These are phyloP conservation scores for Fusarium sarcochroum DNA, from an alignment of 2,329 filamentous ascomycete species.

Conservation along the genomic window DNA sequence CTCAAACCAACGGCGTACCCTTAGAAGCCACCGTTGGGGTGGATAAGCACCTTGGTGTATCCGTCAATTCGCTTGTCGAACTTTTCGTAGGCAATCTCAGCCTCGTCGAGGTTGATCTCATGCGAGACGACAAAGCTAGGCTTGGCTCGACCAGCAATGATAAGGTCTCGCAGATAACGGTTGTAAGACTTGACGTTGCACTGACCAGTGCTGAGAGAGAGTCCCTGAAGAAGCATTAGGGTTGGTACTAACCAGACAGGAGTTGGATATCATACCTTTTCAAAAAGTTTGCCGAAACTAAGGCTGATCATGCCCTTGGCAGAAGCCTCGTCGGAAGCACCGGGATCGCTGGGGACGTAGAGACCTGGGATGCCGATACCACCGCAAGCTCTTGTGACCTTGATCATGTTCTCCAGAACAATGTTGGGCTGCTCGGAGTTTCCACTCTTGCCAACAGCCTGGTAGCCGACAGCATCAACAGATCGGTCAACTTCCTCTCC, in stretches of 20 bases:
- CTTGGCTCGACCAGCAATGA: constrained; percentile 74
- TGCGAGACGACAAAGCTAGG: constrained; percentile 77
- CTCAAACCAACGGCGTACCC: neutral
- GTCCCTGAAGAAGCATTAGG: constrained; percentile 57
- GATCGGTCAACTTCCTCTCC: constrained; percentile 75
- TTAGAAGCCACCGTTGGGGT: constrained; percentile 68
- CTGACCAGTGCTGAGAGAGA: constrained; percentile 72
- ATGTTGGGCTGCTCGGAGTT: constrained; percentile 73
- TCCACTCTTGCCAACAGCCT: constrained; percentile 69
- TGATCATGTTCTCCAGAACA: constrained; percentile 74
- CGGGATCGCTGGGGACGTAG: constrained; percentile 67
- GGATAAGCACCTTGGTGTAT: constrained; percentile 77
- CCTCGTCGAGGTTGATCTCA: constrained; percentile 74
- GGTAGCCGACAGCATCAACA: constrained; percentile 76
- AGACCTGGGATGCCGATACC: constrained; percentile 73
- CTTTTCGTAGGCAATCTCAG: constrained; percentile 72
- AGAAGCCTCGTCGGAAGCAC: constrained; percentile 71
- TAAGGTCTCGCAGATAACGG: constrained; percentile 74
- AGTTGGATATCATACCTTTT: constrained; percentile 62
- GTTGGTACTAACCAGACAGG: neutral
- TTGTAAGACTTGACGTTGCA: constrained; percentile 80
- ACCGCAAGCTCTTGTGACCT: constrained; percentile 72
- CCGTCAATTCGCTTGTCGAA: constrained; percentile 77
- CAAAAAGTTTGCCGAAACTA: constrained; percentile 77
- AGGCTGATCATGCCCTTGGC: constrained; percentile 75